A percentile compares a stretch with the other conserved stretches of the same genome.
Conservation (phyloP, 2,329 filamentous ascomycete genomes). For the Bipolaris zeicola region DNA sequence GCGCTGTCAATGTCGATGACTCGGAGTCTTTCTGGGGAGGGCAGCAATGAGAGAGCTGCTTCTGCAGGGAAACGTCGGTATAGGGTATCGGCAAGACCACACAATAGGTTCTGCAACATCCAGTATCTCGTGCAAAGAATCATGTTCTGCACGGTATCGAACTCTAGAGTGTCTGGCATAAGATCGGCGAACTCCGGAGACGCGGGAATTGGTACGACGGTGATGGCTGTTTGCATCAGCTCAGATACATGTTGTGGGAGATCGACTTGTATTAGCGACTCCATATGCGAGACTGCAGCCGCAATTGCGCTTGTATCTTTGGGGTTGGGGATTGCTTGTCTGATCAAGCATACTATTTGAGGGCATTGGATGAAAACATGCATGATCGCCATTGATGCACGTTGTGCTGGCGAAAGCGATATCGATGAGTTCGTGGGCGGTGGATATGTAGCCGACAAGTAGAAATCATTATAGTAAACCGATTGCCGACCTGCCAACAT, state of each 20-base stretch:
- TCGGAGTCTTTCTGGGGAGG: constrained; percentile 18
- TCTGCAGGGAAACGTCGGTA: constrained; percentile 31
- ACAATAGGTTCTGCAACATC: constrained; percentile 32
- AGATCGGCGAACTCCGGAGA: constrained; percentile 27
- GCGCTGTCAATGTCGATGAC: constrained; percentile 29
- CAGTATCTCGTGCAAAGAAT: constrained; percentile 36
- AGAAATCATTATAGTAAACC: constrained; percentile 38
- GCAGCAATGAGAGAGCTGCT: constrained; percentile 23
- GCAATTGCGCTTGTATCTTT: constrained; percentile 25
- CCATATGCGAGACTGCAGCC: constrained; percentile 29
- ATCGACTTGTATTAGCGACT: constrained; percentile 29
- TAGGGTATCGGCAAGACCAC: constrained; percentile 32
- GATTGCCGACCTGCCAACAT: constrained; percentile 35
- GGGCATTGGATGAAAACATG: constrained; percentile 38
- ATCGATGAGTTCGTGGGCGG: constrained; percentile 10
- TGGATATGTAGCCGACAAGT: constrained; percentile 33
- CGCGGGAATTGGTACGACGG: constrained; percentile 14
- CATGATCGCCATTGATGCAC: constrained; percentile 36
- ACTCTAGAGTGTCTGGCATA: constrained; percentile 25
- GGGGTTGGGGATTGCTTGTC: constrained; percentile 27
- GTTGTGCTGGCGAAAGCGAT: constrained; percentile 19
- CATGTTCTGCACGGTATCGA: constrained; percentile 30
- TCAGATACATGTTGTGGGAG: constrained; percentile 22
- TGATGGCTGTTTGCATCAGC: constrained; percentile 22
- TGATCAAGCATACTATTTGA: constrained; percentile 28